A percentile compares a stretch with the other conserved stretches of the same genome.
Evolutionary conservation across 352 stramenopile genomes (phyloP).

Genomic region (Phytophthora fragariae): DNA sequence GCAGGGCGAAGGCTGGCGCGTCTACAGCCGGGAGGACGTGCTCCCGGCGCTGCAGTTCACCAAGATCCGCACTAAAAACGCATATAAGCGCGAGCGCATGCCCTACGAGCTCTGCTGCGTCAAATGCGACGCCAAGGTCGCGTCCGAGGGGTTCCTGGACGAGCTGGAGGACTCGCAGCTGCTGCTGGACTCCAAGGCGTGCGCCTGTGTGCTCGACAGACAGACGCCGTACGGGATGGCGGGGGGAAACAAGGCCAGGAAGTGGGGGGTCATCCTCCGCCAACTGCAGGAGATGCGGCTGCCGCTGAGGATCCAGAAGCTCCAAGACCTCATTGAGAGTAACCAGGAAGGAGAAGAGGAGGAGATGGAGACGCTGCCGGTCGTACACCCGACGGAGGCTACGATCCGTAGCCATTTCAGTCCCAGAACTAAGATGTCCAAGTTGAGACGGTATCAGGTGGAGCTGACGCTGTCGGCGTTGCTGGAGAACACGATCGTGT

Average conservation of each 20-base stretch:
- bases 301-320: constrained; percentile 33
- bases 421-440: constrained; percentile 52
- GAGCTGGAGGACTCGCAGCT: constrained; percentile 48
- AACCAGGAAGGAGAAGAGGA: background rate
- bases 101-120: constrained; percentile 68
- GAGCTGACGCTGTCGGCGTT: constrained; percentile 73
- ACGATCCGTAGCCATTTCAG: constrained; percentile 44
- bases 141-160: constrained; percentile 47
- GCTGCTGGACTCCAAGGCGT: constrained; percentile 63
- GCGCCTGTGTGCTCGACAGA: constrained; percentile 40
- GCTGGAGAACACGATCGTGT: constrained; percentile 84
- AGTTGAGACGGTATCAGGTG: constrained; percentile 69
- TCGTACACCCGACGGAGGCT: constrained; percentile 42
- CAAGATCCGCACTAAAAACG: constrained; percentile 56
- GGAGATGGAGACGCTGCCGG: background rate
- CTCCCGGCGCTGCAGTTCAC: constrained; percentile 48
- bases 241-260: constrained; percentile 21
- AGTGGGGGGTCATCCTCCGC: constrained; percentile 48
- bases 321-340: constrained; percentile 25
- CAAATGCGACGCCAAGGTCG: constrained; percentile 58
- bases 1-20: constrained; percentile 34
- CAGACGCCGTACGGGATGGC: constrained; percentile 15
- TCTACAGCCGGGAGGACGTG: constrained; percentile 42
- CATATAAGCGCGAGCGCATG: constrained; percentile 41
- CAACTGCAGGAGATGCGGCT: constrained; percentile 42